Conservation (phyloP, 1,284 basidiomycete species). For the Sporisorium sorghi region DNA sequence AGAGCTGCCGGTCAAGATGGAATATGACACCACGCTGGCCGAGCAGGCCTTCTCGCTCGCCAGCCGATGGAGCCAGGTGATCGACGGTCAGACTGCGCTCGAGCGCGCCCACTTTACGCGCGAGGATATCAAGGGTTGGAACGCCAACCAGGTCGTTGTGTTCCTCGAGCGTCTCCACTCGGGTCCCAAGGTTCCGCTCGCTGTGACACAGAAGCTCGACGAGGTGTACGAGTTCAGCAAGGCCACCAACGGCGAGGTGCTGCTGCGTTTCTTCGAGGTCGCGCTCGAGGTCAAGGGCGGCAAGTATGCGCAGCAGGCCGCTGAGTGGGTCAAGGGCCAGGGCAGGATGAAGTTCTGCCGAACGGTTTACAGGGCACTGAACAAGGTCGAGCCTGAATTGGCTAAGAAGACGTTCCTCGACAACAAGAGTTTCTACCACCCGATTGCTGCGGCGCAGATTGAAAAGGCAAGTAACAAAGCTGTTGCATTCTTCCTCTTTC, state of each 20-base stretch:
- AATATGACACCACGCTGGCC: constrained; percentile 86
- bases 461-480: constrained; percentile 62
- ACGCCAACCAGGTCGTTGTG: constrained; percentile 70
- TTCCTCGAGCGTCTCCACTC: constrained; percentile 72
- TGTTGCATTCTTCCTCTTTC: background rate
- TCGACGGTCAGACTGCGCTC: constrained; percentile 23
- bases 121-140: constrained; percentile 62
- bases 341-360: constrained; percentile 72
- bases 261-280: constrained; percentile 72
- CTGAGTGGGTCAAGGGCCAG: constrained; percentile 72
- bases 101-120: constrained; percentile 41
- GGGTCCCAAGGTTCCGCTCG: constrained; percentile 64
- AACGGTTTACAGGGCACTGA: constrained; percentile 71
- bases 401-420: constrained; percentile 75
- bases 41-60: constrained; percentile 77
- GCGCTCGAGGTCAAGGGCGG: constrained; percentile 71
- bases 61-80: constrained; percentile 76
- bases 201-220: constrained; percentile 69
- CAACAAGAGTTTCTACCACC: constrained; percentile 73
- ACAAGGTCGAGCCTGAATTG: constrained; percentile 75
- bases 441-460: constrained; percentile 66
- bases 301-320: constrained; percentile 71
- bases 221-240: constrained; percentile 70
- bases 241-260: constrained; percentile 71
- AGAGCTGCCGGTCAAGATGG: constrained; percentile 81